These are phyloP conservation scores for Neofusicoccum laricinum DNA, from an alignment of 2,329 filamentous ascomycete genomes.

Conservation along the genomic window DNA sequence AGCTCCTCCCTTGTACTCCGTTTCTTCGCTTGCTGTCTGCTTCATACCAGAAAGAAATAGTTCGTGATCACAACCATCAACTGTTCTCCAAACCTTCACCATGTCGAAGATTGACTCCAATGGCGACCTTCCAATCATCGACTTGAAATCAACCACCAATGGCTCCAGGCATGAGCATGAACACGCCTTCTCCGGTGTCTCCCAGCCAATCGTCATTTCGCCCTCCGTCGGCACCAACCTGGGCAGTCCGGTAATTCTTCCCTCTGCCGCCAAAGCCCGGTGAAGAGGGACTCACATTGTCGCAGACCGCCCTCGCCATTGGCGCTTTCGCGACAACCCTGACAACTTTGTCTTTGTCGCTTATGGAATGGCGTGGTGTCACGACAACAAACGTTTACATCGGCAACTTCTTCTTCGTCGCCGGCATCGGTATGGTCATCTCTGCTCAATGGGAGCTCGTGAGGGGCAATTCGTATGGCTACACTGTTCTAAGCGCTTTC, in stretches of 20 bases:
- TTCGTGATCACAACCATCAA: too few species aligned
- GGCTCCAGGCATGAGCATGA: background rate
- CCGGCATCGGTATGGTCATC: slow-evolving; percentile 52
- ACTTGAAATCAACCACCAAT: background rate
- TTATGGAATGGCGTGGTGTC: slow-evolving; percentile 56
- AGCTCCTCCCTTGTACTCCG: background rate
- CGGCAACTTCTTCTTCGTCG: slow-evolving; percentile 54
- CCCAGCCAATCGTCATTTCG: slow-evolving; percentile 29
- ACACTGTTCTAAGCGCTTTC: slow-evolving; percentile 55
- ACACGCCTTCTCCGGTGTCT: slow-evolving; percentile 31
- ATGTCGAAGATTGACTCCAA: slow-evolving; percentile 1
- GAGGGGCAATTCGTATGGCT: slow-evolving; percentile 52
- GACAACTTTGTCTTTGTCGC: slow-evolving; percentile 51
- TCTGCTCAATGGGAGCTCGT: slow-evolving; percentile 57
- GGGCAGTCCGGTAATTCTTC: background rate
- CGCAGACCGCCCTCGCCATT: slow-evolving; percentile 48
- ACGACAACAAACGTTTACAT: slow-evolving; percentile 52
- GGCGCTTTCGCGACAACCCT: slow-evolving; percentile 55
- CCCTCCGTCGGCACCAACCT: slow-evolving; percentile 27
- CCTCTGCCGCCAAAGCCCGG: background rate
- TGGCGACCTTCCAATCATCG: background rate
- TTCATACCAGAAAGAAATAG: too few species aligned
- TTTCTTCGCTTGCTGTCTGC: background rate
- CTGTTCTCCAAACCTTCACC: background rate
- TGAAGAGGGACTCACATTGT: background rate